These are phyloP conservation scores for Venturia nashicola DNA, from an alignment of 2,329 filamentous ascomycete species.

Conservation along the genomic window DNA sequence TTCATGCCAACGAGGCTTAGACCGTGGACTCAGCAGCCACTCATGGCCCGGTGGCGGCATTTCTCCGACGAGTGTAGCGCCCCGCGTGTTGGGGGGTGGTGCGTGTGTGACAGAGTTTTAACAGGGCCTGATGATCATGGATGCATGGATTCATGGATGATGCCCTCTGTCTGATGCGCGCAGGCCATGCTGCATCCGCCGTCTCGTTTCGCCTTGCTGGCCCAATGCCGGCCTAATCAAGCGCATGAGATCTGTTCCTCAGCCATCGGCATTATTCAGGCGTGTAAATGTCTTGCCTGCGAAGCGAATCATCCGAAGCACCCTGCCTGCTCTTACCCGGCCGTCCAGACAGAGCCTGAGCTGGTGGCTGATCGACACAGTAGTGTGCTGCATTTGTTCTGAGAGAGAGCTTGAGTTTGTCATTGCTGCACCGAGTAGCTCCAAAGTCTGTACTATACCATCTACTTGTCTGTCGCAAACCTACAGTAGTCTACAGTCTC, in stretches of 20 bases:
- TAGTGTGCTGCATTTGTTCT: neutral
- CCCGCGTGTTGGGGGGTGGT: neutral
- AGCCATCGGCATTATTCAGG: too few species aligned
- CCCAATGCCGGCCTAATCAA: neutral
- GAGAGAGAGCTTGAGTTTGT: neutral
- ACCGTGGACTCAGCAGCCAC: neutral
- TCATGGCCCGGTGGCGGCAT: neutral
- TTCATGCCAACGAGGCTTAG: conserved; percentile 7
- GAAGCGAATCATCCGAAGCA: neutral
- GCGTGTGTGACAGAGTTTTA: neutral
- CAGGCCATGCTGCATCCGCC: neutral
- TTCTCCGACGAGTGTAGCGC: too few species aligned
- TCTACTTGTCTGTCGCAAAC: neutral
- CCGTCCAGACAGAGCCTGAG: neutral
- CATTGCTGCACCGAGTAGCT: too few species aligned
- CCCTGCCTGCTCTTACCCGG: neutral
- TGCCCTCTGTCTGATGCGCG: neutral
- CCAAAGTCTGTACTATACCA: neutral
- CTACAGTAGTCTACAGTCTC: neutral
- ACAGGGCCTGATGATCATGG: neutral
- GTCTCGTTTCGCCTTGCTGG: conserved; percentile 5
- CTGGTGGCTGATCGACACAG: neutral
- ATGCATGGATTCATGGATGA: too few species aligned
- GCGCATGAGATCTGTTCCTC: neutral
- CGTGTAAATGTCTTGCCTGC: neutral